A percentile compares a stretch with the other conserved stretches of the same genome.
Conservation (phyloP, 345 rosid genomes). For the Eucalyptus brandiana region DNA sequence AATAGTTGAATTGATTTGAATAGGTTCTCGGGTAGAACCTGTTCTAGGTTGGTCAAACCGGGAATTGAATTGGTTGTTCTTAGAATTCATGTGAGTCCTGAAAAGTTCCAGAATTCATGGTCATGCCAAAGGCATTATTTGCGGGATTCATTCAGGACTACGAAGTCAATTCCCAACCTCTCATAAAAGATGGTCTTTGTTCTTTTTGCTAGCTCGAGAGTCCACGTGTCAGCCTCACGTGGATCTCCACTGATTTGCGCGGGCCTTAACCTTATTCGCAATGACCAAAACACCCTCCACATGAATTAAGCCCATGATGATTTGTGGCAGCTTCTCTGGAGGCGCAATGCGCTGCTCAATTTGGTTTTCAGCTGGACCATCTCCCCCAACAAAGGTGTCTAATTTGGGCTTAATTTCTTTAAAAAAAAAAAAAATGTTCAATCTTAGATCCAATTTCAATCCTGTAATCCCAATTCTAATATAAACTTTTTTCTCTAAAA, state of each 20-base stretch:
- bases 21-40: background rate
- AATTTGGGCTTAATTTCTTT: background rate
- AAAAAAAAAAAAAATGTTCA: background rate
- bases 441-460: background rate
- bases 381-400: background rate
- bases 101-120: background rate
- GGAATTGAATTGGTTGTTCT: background rate
- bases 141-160: background rate
- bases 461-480: fast-evolving
- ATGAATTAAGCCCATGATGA: background rate
- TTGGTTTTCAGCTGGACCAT: background rate
- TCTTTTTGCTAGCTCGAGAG: background rate
- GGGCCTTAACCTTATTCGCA: background rate
- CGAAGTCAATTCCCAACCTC: background rate
- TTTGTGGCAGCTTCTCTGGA: background rate
- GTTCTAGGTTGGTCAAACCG: background rate
- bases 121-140: background rate
- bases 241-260: background rate
- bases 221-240: background rate
- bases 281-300: background rate
- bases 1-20: background rate
- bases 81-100: background rate
- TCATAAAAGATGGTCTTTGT: background rate
- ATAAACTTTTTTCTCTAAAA: background rate
- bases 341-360: background rate